Base-by-base conservation (phyloP, 768 basidiomycete genomes). In the Panaeolus papilionaceus region DNA sequence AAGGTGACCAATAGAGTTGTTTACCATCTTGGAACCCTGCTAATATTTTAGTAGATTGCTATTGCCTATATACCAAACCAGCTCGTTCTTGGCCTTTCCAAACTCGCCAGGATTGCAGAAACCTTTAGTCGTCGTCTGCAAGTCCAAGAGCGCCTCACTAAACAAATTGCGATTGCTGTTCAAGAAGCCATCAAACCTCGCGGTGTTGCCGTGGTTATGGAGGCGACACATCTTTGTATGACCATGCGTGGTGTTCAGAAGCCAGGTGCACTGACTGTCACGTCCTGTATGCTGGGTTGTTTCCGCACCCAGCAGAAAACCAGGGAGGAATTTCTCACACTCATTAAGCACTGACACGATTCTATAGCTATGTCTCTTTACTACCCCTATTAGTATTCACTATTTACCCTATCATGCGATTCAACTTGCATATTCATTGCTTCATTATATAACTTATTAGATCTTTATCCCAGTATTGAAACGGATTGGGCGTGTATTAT, bases 191-290 rank as follows among this genome's bases (percentile, higher is more conserved):
- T 99, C 73, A 92, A 95, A 77, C 98, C 98, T 62, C 89, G 94
- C 73, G 98, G 98, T 54, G 98, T 99, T 44, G 98, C 98, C 8
- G 98, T 99, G 70, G 98, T 99, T 62, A 99, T 99, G 93, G 97
- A 99, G 80, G 96, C 96, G 69, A 94, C 93, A 26, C 97, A 99
- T 80, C 86, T 98, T 79, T 99, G 97, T 76, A 99, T 99, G 98
- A 96, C 97, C 3, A 99, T 99, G 97, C 92, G 98, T 69, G 98
- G 98, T 64, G 98, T 99, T 9, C 98, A 99, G 81, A 99, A 99
- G 80, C 97, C 97, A 2, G 98, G 98, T 28, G 86, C 97, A 7
- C 88, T 93, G 26, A 99, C 98, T 0, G 92, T 96, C 54, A 99
- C 98, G 6, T 96, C 94, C 5, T 97, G 96, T 72, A 99, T 99